phyloP scores from a whole-genome alignment of 768 basidiomycete species.

The Suillus variegatus region DNA sequence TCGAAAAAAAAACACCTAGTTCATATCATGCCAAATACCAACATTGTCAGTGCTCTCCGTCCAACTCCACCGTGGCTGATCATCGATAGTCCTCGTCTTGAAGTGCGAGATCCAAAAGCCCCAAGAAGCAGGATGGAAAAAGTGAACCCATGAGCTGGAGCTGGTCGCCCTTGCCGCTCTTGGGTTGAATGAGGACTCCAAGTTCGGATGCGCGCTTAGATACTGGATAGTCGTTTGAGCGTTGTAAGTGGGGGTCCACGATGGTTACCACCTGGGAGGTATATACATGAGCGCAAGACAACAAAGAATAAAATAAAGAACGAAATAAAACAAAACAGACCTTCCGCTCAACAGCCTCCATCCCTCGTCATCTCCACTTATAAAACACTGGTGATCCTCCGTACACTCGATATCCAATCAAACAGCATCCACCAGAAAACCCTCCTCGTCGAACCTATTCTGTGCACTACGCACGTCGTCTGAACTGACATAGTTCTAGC shows the following conservation, averaged over 20 bases:
- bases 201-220: conserved; percentile 45
- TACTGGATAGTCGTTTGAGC: conserved; percentile 72
- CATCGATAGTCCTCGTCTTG: too few species aligned
- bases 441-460: conserved; percentile 84
- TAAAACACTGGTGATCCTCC: too few species aligned
- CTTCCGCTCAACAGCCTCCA: conserved; percentile 85
- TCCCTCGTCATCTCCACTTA: too few species aligned
- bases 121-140: too few species aligned
- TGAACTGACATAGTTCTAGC: conserved; percentile 96
- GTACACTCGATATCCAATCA: conserved; percentile 98
- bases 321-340: conserved; percentile 41
- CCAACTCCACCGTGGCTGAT: too few species aligned
- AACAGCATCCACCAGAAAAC: conserved; percentile 94
- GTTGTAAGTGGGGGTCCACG: conserved; percentile 95
- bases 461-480: conserved; percentile 59
- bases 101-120: too few species aligned
- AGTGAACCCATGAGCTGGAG: too few species aligned
- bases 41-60: too few species aligned
- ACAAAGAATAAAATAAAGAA: not conserved
- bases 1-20: too few species aligned
- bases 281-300: not conserved
- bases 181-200: too few species aligned
- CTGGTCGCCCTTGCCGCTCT: too few species aligned
- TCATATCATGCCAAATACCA: too few species aligned
- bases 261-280: conserved; percentile 89